Evolutionary conservation across 768 basidiomycete species (phyloP), one percentile per base, ranked within the genome.

Genomic region (Tephrocybe sp.): DNA sequence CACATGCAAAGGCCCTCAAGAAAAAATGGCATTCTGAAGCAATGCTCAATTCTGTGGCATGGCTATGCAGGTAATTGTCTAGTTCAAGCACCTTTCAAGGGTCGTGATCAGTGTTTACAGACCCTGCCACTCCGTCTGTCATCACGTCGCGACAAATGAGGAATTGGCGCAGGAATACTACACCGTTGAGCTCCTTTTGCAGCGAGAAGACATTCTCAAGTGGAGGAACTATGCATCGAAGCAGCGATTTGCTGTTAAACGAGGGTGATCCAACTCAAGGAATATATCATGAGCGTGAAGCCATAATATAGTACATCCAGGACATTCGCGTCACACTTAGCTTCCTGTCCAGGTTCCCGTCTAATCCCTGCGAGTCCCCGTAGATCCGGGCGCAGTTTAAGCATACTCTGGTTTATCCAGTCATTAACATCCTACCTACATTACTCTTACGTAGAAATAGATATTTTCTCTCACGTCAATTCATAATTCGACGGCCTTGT

Each of bases 21-120:
- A 76, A 74, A 61, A 74, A 72, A 40, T 81, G 80, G 81, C 80
- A 83, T 59, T 62, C 72, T 0, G 71, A 76, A 57, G 58, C 64
- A 27, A 73, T 77, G 73, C 44, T 83, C 23, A 79, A 79, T 52
- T 75, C 77, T 4, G 80, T 83, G 8, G 82, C 81, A 15, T 83
- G 79, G 80, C 64, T 83, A 19, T 84, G 81, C 59, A 62, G 79
- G 75, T 74, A 42, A 1, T 13, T 36, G 22, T 45, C 41, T 25
- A n/a, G 27, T 23, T 29, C n/a, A 19, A 19, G n/a, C n/a, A 6
- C n/a, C 5, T 9, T 38, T 38, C 37, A 19, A 38, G 33, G 15
- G 27, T 34, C 4, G 15, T 34, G 33, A 4, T 34, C 8, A 34
- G 31, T 24, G 21, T 50, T 19, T 21, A 15, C 49, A 80, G 79